These are phyloP conservation scores for Globisporangium lucens DNA, from an alignment of 352 stramenopile genomes.

Conservation along the genomic window DNA sequence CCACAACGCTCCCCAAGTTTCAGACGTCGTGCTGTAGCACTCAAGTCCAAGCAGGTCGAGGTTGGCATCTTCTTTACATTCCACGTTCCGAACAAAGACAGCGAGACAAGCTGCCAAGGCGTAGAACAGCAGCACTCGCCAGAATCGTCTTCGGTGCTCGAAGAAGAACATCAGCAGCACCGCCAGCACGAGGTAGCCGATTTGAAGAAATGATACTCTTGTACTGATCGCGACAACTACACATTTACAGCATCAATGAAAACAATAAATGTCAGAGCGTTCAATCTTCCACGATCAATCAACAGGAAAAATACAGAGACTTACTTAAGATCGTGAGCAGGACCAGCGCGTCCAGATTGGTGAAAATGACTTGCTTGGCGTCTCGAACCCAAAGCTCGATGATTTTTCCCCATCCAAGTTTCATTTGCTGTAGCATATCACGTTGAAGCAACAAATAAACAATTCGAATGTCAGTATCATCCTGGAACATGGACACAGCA, in stretches of 20 bases:
- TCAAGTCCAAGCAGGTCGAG: slow-evolving; percentile 66
- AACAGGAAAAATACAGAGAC: not conserved
- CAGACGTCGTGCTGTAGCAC: slow-evolving; percentile 56
- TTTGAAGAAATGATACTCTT: slow-evolving; percentile 78
- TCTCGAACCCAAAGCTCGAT: slow-evolving; percentile 67
- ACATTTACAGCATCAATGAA: slow-evolving; percentile 7
- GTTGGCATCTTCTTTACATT: slow-evolving; percentile 40
- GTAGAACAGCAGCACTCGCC: slow-evolving; percentile 75
- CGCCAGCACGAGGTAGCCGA: slow-evolving; percentile 78
- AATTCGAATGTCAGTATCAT: slow-evolving; percentile 2
- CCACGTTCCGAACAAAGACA: slow-evolving; percentile 74
- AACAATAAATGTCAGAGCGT: not conserved
- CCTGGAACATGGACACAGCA: not conserved
- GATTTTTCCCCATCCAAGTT: slow-evolving; percentile 46
- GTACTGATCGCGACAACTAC: slow-evolving; percentile 79
- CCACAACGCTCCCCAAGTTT: slow-evolving; percentile 73
- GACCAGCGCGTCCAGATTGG: slow-evolving; percentile 76
- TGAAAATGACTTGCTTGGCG: slow-evolving; percentile 67
- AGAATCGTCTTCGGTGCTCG: slow-evolving; percentile 69
- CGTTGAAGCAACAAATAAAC: not conserved
- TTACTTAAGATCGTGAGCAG: slow-evolving; percentile 79
- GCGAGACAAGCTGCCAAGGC: slow-evolving; percentile 67
- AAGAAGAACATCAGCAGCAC: slow-evolving; percentile 83
- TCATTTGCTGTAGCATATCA: slow-evolving; percentile 35
- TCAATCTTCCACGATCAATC: not conserved